Evolutionary conservation across 2,329 filamentous ascomycete genomes (phyloP), one percentile per base, ranked within the genome.

Genomic region (Aspergillus calidoustus): DNA sequence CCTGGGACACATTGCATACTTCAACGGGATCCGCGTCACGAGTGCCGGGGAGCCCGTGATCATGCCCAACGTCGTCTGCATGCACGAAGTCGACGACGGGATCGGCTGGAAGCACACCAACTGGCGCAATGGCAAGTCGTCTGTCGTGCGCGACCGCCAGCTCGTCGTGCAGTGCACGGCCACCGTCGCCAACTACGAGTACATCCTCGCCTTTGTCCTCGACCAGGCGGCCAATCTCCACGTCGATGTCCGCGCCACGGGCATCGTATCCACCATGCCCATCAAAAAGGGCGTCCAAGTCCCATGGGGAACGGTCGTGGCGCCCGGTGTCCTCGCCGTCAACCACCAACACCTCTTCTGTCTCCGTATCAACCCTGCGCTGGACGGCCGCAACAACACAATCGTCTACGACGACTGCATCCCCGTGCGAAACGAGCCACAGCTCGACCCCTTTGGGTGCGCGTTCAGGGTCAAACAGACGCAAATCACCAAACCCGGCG

Each of bases 381-480:
- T 81, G 7, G 79, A 78, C 54, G 79, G 79, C 3, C 63, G 71
- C 22, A 8, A 7, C 3, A 86, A 86, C 70, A 75, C 80, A 1
- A 71, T 86, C 2, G 75, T 86, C 23, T 74, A 80, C 34, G 70
- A 77, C 15, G 69, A 71, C 7, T 57, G 65, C 69, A 87, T 69
- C 15, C 62, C 66, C 25, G 25, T 28, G 25, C 25, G 25, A 1
- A 28, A 28, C 25, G 25, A 28, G 25, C 25, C 25, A 4, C 4
- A 28, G 13, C 31, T 38, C 70, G 87, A 87, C 68, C 84, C 83
- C 1, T 79, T 82, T 64, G 81, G 81, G 2, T 72, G 80, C n/a
- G 81, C 80, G 1, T 86, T 85, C 71, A 80, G 73, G 0, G 80
- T 82, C 0, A 62, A 64, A 2, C 75, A 77, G 30, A 78, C 77